Evolutionary conservation across 1,139 yeast genomes (phyloP), one percentile per base, ranked within the genome.

Genomic region (Protomyces lactucae-debilis): DNA sequence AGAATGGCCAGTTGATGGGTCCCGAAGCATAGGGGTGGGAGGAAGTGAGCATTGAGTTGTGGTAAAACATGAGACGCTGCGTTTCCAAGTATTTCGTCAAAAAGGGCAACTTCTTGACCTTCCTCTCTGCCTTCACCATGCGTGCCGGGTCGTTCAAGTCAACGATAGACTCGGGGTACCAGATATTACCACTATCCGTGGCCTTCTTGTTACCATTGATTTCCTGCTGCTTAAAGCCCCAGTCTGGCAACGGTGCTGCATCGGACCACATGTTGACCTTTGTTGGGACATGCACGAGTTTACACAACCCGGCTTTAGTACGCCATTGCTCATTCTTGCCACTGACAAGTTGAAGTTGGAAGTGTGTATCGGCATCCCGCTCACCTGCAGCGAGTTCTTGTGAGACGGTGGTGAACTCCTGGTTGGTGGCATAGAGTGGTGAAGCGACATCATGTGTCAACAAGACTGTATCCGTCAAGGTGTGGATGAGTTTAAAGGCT

Each of bases 391-490:
- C 87, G 10, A 74, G 76, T 57, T 88, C 95, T 37, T 78, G 79
- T 55, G 82, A 74, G 12, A 86, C 85, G 40, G 95, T 83, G 2
- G 95, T 88, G 72, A 92, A 85, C 76, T 92, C 98, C 76, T 92
- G 97, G 74, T 92, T 89, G 21, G 97, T 90, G 59, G 96, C 86
- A 73, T 78, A 87, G 68, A 85, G 80, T 37, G 98, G 97, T n/a
- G 98, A 92, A 0, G 99, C 99, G 63, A 93, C 99, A 74, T 93
- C 99, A 74, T 93, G 99, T 36, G 99, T 85, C 70, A 90, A 79
- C 68, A 93, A 77, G 71, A 78, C 87, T 2, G 95, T 87, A 67
- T 90, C 83, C 1, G 98, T 92, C 18, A 81, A 84, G 48, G 90
- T 83, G 71, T 93, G 99, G 74, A 83, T 86, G 67, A 93, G 80